Evolutionary conservation across 1,139 yeast species (phyloP).

Genomic region (Scheffersomyces cryptocercus): DNA sequence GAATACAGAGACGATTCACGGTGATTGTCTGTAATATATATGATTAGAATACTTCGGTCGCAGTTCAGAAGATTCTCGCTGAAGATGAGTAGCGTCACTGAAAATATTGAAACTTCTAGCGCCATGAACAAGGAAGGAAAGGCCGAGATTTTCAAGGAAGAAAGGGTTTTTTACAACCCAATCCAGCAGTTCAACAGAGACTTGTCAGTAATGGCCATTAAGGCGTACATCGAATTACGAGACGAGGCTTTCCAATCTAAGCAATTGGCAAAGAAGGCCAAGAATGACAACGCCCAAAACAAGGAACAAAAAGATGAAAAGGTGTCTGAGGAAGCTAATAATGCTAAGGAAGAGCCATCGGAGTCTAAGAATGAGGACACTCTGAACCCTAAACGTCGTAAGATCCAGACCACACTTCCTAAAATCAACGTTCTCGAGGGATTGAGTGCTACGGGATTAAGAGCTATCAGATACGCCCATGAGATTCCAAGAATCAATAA

Average conservation of each 20-base stretch:
- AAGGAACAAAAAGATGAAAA: slow-evolving; percentile 3
- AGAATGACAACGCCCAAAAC: slow-evolving; percentile 12
- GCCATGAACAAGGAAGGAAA: slow-evolving; percentile 69
- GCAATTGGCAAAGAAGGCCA: slow-evolving; percentile 26
- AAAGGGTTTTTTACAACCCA: slow-evolving; percentile 91
- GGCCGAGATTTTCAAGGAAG: slow-evolving; percentile 72
- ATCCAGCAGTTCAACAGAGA: slow-evolving; percentile 97
- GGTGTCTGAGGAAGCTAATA: background rate
- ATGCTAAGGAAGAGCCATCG: background rate
- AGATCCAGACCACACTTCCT: slow-evolving; percentile 3
- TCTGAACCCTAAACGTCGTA: background rate
- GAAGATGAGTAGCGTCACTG: too few species aligned
- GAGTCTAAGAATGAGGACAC: background rate
- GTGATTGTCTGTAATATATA: too few species aligned
- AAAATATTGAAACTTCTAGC: background rate
- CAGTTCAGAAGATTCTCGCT: too few species aligned
- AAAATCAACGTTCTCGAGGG: slow-evolving; percentile 77
- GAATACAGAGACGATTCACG: too few species aligned
- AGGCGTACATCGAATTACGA: slow-evolving; percentile 72
- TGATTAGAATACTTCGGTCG: too few species aligned
- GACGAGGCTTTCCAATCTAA: slow-evolving; percentile 32
- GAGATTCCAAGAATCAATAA: slow-evolving; percentile 75
- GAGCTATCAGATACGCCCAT: slow-evolving; percentile 90
- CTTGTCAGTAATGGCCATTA: slow-evolving; percentile 77
- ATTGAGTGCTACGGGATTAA: slow-evolving; percentile 88